These are phyloP conservation scores for Hymenochaete sp. DNA, from an alignment of 1,284 basidiomycete species.

Conservation along the genomic window DNA sequence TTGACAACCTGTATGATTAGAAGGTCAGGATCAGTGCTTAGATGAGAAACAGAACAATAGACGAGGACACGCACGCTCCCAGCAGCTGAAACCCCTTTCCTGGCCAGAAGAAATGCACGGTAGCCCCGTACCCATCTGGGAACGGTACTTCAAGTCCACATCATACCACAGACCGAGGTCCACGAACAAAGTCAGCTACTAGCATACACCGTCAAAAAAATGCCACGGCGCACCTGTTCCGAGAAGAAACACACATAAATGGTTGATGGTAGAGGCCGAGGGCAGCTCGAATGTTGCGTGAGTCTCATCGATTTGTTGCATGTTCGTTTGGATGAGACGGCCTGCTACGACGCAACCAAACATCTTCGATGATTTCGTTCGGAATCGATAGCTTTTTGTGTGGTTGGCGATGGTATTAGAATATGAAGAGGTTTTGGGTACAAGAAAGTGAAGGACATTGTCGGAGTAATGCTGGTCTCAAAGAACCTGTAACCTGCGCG, in stretches of 20 bases:
- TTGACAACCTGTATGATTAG: constrained; percentile 58
- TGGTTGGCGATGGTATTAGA: too few relatives aligned
- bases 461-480: too few relatives aligned
- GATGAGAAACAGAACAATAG: background rate
- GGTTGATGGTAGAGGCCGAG: constrained; percentile 73
- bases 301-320: constrained; percentile 74
- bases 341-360: constrained; percentile 73
- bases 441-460: too few relatives aligned
- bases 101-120: constrained; percentile 87
- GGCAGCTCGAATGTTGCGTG: constrained; percentile 79
- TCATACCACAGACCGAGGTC: background rate
- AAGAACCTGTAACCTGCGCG: too few relatives aligned
- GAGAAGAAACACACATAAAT: constrained; percentile 81
- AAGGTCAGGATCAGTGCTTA: constrained; percentile 3
- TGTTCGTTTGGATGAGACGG: constrained; percentile 66
- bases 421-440: too few relatives aligned
- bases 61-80: constrained; percentile 60
- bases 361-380: constrained; percentile 31
- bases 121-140: constrained; percentile 82
- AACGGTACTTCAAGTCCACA: constrained; percentile 54
- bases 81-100: constrained; percentile 82
- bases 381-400: too few relatives aligned
- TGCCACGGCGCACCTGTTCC: constrained; percentile 56
- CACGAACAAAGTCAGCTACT: background rate
- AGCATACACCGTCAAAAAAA: background rate